Evolutionary conservation across 1,139 yeast genomes (phyloP).

Genomic region (Blastobotrys aristatus): DNA sequence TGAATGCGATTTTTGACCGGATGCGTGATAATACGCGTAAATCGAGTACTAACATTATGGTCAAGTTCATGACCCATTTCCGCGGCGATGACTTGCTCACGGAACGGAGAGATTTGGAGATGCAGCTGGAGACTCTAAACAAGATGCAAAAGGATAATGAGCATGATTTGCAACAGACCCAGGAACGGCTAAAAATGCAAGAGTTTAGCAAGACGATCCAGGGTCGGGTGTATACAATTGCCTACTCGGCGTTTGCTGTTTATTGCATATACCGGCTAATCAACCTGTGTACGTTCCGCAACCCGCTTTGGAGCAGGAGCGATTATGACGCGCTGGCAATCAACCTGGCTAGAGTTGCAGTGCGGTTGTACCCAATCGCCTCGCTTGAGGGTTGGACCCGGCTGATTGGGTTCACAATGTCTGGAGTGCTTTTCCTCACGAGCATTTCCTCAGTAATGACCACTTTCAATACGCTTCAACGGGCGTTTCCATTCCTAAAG

Average conservation of each 20-base stretch:
- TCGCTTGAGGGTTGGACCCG: slow-evolving; percentile 53
- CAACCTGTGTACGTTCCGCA: slow-evolving; percentile 37
- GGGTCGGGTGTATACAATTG: slow-evolving; percentile 29
- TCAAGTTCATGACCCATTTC: slow-evolving; percentile 26
- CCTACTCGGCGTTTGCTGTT: slow-evolving; percentile 42
- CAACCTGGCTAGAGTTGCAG: slow-evolving; percentile 48
- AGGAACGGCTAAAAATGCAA: slow-evolving; percentile 28
- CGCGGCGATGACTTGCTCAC: slow-evolving; percentile 43
- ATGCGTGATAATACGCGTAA: slow-evolving; percentile 21
- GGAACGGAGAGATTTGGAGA: slow-evolving; percentile 58
- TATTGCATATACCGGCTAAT: slow-evolving; percentile 63
- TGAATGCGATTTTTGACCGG: slow-evolving; percentile 16
- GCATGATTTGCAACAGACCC: slow-evolving; percentile 30
- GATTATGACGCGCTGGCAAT: slow-evolving; percentile 41
- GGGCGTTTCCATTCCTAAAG: slow-evolving; percentile 28
- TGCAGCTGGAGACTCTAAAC: slow-evolving; percentile 65
- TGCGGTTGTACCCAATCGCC: slow-evolving; percentile 20
- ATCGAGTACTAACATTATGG: slow-evolving; percentile 27
- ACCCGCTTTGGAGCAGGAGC: slow-evolving; percentile 24
- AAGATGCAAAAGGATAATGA: slow-evolving; percentile 38
- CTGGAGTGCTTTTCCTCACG: slow-evolving; percentile 62
- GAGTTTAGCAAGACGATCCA: slow-evolving; percentile 27
- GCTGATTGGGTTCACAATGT: slow-evolving; percentile 58
- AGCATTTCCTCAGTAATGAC: slow-evolving; percentile 43
- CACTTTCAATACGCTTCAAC: slow-evolving; percentile 29